These are phyloP conservation scores for Talaromyces sp. DNA, from an alignment of 2,329 filamentous ascomycete species.

Conservation along the genomic window DNA sequence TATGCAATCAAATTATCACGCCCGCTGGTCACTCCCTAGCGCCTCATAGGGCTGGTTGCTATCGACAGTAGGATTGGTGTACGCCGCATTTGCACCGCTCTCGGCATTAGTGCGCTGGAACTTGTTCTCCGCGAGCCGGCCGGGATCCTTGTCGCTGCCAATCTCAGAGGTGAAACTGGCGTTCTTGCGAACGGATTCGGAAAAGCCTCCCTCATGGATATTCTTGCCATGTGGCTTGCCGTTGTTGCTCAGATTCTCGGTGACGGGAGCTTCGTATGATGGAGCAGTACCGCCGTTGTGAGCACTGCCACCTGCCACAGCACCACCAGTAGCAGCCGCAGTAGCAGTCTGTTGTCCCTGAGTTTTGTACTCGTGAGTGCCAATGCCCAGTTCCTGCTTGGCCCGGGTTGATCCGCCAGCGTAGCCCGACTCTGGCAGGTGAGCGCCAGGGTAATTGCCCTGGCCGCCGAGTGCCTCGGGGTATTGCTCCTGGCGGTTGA, in stretches of 20 bases:
- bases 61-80: conserved; percentile 16
- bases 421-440: conserved; percentile 28
- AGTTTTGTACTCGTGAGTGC: conserved; percentile 15
- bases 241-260: conserved; percentile 18
- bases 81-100: conserved; percentile 21
- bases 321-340: too few relatives aligned
- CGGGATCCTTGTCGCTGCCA: conserved; percentile 51
- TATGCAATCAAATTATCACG: not conserved
- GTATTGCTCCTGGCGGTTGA: conserved; percentile 38
- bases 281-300: conserved; percentile 28
- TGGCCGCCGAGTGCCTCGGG: conserved; percentile 34
- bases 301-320: conserved; percentile 2
- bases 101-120: conserved; percentile 27
- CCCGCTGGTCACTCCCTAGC: conserved; percentile 12
- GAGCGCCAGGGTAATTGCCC: conserved; percentile 31
- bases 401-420: conserved; percentile 26
- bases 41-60: conserved; percentile 17
- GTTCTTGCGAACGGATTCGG: conserved; percentile 37
- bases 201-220: conserved; percentile 44
- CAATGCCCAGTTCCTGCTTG: conserved; percentile 25
- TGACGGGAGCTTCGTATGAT: conserved; percentile 32
- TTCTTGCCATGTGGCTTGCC: conserved; percentile 49
- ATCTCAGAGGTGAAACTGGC: conserved; percentile 49
- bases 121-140: conserved; percentile 38
- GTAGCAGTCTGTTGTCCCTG: conserved; percentile 8